Conservation (phyloP, 441 rosid genomes). For the Geranium incanum region DNA sequence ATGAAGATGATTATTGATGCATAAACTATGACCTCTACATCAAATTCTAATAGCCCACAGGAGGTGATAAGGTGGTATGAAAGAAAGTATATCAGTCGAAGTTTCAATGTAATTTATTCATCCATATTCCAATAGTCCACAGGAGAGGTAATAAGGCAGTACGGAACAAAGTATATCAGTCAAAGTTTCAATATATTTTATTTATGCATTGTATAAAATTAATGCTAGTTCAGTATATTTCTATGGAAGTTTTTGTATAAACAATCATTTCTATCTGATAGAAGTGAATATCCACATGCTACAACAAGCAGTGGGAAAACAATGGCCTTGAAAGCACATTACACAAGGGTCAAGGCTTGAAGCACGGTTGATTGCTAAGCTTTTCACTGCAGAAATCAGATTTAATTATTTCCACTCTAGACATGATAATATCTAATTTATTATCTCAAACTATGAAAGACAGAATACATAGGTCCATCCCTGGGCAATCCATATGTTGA, state of each 20-base stretch:
- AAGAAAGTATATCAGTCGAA: background rate
- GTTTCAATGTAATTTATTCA: background rate
- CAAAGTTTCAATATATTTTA: background rate
- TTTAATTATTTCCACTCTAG: background rate
- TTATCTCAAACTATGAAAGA: background rate
- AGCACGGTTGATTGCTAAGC: background rate
- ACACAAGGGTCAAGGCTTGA: background rate
- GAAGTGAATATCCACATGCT: background rate
- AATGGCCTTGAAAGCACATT: background rate
- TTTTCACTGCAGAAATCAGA: background rate
- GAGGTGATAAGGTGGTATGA: background rate
- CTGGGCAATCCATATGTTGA: background rate
- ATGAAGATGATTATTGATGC: background rate
- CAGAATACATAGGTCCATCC: background rate
- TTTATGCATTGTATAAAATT: background rate
- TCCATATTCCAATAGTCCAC: background rate
- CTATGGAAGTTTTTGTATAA: background rate
- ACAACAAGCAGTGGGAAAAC: background rate
- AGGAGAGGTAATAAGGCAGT: conserved; percentile 1
- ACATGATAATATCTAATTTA: too few species aligned
- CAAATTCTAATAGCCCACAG: background rate
- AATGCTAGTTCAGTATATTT: background rate
- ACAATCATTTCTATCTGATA: background rate
- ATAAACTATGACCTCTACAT: background rate
- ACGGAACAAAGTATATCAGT: background rate